Percentiles rank a stretch among this genome's conserved stretches.
phyloP scores from a whole-genome alignment of 1,139 yeast species.

The Kurtzmaniella quercitrusa region DNA sequence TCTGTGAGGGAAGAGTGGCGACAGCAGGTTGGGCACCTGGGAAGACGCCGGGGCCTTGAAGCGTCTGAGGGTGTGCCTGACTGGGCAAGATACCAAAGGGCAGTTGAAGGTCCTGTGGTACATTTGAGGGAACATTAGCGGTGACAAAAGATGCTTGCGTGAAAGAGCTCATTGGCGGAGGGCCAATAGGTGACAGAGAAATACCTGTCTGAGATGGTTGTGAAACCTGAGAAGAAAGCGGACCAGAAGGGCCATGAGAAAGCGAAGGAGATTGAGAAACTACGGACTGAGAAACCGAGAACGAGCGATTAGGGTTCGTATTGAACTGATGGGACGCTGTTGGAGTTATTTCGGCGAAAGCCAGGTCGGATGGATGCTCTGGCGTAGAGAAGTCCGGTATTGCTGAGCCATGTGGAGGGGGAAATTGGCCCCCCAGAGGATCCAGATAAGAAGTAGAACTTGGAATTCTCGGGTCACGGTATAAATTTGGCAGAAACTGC shows the following conservation, averaged over 20 bases:
- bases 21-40: background rate
- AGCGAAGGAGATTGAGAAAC: background rate
- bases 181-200: background rate
- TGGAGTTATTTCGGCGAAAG: background rate
- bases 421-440: background rate
- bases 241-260: background rate
- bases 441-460: background rate
- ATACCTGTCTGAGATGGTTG: background rate
- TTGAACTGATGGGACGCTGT: background rate
- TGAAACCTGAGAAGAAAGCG: background rate
- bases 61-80: background rate
- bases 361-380: background rate
- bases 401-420: background rate
- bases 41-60: background rate
- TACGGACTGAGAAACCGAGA: background rate
- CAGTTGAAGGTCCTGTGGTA: background rate
- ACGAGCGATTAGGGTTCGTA: background rate
- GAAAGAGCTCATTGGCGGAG: background rate
- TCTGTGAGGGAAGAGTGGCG: background rate
- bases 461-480: background rate
- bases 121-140: background rate
- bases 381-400: background rate
- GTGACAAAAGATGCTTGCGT: no score
- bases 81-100: background rate
- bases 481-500: conserved; percentile 13